These are phyloP conservation scores for Cutaneotrichosporon cavernicola DNA, from an alignment of 1,284 basidiomycete species.

Conservation along the genomic window DNA sequence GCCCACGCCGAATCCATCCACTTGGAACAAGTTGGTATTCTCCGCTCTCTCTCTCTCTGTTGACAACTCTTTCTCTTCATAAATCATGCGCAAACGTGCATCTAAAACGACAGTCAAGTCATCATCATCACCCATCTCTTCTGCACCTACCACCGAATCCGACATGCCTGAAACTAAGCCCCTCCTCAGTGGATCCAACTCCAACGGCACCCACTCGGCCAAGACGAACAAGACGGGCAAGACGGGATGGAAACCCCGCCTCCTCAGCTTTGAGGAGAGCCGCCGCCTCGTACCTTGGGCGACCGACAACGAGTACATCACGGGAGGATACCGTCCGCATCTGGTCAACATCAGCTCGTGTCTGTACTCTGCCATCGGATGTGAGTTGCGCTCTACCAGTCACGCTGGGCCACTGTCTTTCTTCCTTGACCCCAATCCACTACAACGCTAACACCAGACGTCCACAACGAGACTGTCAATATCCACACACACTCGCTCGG, in stretches of 20 bases:
- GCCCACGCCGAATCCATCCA: constrained; percentile 2
- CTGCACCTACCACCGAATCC: not conserved
- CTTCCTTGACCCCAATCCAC: not conserved
- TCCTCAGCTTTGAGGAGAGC: constrained; percentile 42
- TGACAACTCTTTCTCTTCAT: not conserved
- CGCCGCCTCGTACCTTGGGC: constrained; percentile 46
- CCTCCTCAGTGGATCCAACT: not conserved
- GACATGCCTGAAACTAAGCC: not conserved
- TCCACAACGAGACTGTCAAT: constrained; percentile 88
- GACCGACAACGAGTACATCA: constrained; percentile 71
- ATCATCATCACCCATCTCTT: not conserved
- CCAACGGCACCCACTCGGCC: not conserved
- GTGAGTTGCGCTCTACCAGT: constrained; percentile 55
- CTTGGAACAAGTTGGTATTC: not conserved
- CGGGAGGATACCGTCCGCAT: constrained; percentile 70
- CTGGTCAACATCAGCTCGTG: constrained; percentile 67
- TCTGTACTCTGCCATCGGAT: constrained; percentile 66
- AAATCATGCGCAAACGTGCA: not conserved
- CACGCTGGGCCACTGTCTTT: not conserved
- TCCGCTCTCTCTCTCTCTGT: not conserved
- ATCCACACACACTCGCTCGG: constrained; percentile 84
- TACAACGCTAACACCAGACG: constrained; percentile 55
- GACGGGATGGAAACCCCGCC: constrained; percentile 13
- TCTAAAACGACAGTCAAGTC: not conserved
- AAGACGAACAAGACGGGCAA: not conserved